A percentile compares a stretch with the other conserved stretches of the same genome.
Evolutionary conservation across 768 basidiomycete species (phyloP).

Genomic region (Boletales sp.): DNA sequence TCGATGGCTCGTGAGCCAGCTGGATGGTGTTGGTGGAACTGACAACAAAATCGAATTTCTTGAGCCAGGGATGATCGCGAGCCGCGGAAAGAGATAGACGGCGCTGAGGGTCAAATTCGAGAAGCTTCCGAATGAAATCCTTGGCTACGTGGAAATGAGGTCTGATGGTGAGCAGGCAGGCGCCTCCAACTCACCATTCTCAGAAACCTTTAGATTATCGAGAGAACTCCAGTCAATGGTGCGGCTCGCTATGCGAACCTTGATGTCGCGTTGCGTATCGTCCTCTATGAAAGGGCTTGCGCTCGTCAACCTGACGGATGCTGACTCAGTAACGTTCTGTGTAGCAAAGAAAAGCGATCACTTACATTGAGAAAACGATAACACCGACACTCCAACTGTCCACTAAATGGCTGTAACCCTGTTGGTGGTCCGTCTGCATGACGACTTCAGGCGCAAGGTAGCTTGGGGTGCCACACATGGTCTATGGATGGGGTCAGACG

Average conservation of each 20-base stretch:
- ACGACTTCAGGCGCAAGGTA: slow-evolving; percentile 96
- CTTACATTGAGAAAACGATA: slow-evolving; percentile 88
- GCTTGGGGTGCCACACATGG: slow-evolving; percentile 95
- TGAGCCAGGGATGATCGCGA: slow-evolving; percentile 76
- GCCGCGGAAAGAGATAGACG: slow-evolving; percentile 76
- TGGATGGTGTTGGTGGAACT: background rate
- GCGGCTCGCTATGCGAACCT: slow-evolving; percentile 55
- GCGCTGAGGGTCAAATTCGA: slow-evolving; percentile 56
- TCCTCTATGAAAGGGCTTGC: slow-evolving; percentile 80
- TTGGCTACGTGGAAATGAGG: slow-evolving; percentile 45
- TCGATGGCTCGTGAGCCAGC: slow-evolving; percentile 1
- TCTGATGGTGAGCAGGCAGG: background rate
- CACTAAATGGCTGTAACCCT: slow-evolving; percentile 82
- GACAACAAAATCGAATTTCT: background rate
- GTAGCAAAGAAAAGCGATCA: background rate
- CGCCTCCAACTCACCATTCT: slow-evolving; percentile 40
- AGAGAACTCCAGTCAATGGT: slow-evolving; percentile 61
- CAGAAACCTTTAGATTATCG: slow-evolving; percentile 34
- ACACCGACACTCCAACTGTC: slow-evolving; percentile 98
- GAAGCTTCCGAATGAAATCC: slow-evolving; percentile 64
- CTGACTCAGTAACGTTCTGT: background rate
- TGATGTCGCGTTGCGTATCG: slow-evolving; percentile 54
- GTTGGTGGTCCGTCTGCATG: slow-evolving; percentile 45
- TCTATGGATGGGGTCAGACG: slow-evolving; percentile 38
- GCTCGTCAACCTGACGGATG: slow-evolving; percentile 64